Percentiles rank a stretch among this genome's conserved stretches.
phyloP scores from a whole-genome alignment of 139 green algal species.

The Zygnema cylindricum region DNA sequence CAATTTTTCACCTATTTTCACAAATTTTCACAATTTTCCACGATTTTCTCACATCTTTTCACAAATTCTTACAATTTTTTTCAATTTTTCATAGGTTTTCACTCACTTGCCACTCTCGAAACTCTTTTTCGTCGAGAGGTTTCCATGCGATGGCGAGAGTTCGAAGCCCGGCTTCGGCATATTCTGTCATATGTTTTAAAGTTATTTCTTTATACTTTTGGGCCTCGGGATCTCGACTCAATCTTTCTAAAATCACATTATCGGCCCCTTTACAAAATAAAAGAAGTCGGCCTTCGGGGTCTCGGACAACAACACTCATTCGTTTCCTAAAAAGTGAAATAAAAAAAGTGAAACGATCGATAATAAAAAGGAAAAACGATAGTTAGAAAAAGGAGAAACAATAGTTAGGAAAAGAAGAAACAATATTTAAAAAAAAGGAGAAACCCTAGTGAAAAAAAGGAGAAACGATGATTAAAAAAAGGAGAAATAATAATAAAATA shows the following conservation, averaged over 20 bases:
- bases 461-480: too few relatives aligned
- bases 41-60: neutral
- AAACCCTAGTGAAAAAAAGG: too few relatives aligned
- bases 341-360: neutral
- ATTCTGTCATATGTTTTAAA: constrained; percentile 77
- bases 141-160: constrained; percentile 76
- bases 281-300: constrained; percentile 70
- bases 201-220: constrained; percentile 49
- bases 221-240: constrained; percentile 50
- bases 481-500: too few relatives aligned
- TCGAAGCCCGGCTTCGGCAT: constrained; percentile 80
- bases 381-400: constrained; percentile 1
- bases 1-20: neutral
- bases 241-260: constrained; percentile 77
- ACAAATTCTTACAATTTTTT: neutral
- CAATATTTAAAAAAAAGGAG: neutral
- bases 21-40: neutral
- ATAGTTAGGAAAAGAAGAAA: neutral
- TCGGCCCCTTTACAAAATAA: constrained; percentile 92
- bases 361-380: constrained; percentile 12
- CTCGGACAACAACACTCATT: constrained; percentile 77
- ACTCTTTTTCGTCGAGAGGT: constrained; percentile 51
- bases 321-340: constrained; percentile 70
- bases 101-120: constrained; percentile 51
- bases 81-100: too few relatives aligned